A percentile compares a stretch with the other conserved stretches of the same genome.
Conservation (phyloP, 2,329 filamentous ascomycete species). For the Tolypocladium cylindrosporum region DNA sequence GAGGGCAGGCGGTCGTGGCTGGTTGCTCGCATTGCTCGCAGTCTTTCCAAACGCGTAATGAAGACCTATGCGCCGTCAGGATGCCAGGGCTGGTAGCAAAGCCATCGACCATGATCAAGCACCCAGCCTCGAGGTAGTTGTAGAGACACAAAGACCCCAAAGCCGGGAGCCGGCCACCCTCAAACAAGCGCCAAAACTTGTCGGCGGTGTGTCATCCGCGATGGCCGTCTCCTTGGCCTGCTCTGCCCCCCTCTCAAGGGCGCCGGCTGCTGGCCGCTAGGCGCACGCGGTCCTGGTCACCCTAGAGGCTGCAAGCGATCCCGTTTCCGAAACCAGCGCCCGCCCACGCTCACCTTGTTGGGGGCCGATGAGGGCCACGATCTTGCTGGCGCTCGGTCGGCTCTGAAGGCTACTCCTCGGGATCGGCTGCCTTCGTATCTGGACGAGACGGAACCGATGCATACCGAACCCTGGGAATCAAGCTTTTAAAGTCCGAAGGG, state of each 20-base stretch:
- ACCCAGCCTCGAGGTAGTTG: constrained; percentile 21
- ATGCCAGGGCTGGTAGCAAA: constrained; percentile 12
- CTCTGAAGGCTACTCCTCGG: no score
- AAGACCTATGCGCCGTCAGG: constrained; percentile 19
- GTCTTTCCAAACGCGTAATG: constrained; percentile 14
- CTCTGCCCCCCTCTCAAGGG: background rate
- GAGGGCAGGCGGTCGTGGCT: constrained; percentile 21
- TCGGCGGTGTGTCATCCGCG: constrained; percentile 2
- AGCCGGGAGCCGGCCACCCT: constrained; percentile 12
- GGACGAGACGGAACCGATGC: no score
- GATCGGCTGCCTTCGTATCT: no score
- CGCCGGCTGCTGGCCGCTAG: no score
- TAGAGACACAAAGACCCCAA: constrained; percentile 19
- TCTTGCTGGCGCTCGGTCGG: no score
- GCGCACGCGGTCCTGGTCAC: no score
- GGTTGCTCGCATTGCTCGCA: constrained; percentile 12
- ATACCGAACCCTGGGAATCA: no score
- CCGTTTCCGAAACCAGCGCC: no score
- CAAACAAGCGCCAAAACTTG: constrained; percentile 17
- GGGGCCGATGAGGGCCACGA: no score
- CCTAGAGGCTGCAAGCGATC: no score
- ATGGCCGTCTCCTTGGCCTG: constrained; percentile 3
- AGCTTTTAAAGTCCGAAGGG: no score
- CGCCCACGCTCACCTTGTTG: no score
- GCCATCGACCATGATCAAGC: constrained; percentile 18